A percentile compares a stretch with the other conserved stretches of the same genome.
phyloP scores from a whole-genome alignment of 2,329 filamentous ascomycete species.

The Fusarium sp. region DNA sequence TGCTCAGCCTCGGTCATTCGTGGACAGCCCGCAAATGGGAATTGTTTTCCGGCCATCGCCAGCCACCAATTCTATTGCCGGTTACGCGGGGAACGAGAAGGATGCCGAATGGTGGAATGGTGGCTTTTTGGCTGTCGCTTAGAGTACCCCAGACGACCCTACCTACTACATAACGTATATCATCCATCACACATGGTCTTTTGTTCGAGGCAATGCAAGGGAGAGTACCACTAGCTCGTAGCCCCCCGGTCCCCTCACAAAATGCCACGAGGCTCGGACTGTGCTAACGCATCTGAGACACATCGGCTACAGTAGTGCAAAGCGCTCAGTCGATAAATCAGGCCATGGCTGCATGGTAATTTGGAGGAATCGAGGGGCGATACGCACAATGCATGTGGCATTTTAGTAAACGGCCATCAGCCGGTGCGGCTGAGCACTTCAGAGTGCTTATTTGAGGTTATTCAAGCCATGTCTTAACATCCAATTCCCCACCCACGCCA shows the following conservation, averaged over 20 bases:
- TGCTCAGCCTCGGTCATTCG: background rate
- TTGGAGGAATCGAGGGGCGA: background rate
- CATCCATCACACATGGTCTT: no score
- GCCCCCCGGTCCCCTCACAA: background rate
- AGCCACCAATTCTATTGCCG: constrained; percentile 11
- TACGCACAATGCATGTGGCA: background rate
- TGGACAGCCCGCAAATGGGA: background rate
- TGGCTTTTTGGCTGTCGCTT: constrained; percentile 9
- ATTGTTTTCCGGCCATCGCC: background rate
- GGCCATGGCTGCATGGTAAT: no score
- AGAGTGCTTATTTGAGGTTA: background rate
- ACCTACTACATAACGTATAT: background rate
- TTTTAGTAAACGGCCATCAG: background rate
- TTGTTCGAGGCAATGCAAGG: constrained; percentile 7
- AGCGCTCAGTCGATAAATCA: background rate
- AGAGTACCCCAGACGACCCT: background rate
- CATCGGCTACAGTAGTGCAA: background rate
- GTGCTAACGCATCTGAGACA: background rate
- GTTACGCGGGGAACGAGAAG: constrained; percentile 2
- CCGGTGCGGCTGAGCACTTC: background rate
- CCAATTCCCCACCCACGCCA: background rate
- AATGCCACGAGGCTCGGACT: constrained; percentile 15
- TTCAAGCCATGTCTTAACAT: background rate
- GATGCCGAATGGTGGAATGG: constrained; percentile 18
- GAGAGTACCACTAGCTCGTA: background rate